A percentile compares a stretch with the other conserved stretches of the same genome.
phyloP scores from a whole-genome alignment of 768 basidiomycete species.

The Kockovaella imperatae region DNA sequence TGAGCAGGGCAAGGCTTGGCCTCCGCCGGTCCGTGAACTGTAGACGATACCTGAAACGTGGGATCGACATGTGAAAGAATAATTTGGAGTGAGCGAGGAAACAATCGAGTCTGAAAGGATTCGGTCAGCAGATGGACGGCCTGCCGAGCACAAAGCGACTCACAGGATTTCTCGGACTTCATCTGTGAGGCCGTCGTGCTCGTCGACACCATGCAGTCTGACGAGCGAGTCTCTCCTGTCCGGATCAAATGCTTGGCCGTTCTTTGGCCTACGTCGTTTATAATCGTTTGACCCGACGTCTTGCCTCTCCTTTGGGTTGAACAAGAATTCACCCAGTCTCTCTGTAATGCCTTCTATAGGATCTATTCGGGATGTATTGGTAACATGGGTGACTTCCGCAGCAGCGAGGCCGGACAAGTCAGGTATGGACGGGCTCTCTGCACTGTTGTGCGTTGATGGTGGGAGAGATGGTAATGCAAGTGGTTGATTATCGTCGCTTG shows the following conservation, averaged over 20 bases:
- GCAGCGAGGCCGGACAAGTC: not conserved
- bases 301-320: conserved; percentile 13
- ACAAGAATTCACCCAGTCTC: conserved; percentile 32
- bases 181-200: conserved; percentile 27
- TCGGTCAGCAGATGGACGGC: not conserved
- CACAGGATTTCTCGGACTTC: conserved; percentile 22
- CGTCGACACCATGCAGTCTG: conserved; percentile 5
- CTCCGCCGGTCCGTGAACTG: conserved; percentile 26
- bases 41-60: conserved; percentile 31
- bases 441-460: conserved; percentile 2
- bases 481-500: not conserved
- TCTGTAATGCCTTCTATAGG: conserved; percentile 26
- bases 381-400: not conserved
- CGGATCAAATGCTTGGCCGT: not conserved
- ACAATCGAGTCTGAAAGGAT: conserved; percentile 15
- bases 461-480: not conserved
- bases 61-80: conserved; percentile 37
- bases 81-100: conserved; percentile 29
- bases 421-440: conserved; percentile 3
- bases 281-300: not conserved
- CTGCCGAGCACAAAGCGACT: not conserved
- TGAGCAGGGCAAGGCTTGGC: conserved; percentile 26
- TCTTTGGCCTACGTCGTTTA: not conserved
- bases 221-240: too few species aligned
- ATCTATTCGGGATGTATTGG: not conserved